These are phyloP conservation scores for Cylindrodendrum hubeiense DNA, from an alignment of 2,329 filamentous ascomycete genomes.

Conservation along the genomic window DNA sequence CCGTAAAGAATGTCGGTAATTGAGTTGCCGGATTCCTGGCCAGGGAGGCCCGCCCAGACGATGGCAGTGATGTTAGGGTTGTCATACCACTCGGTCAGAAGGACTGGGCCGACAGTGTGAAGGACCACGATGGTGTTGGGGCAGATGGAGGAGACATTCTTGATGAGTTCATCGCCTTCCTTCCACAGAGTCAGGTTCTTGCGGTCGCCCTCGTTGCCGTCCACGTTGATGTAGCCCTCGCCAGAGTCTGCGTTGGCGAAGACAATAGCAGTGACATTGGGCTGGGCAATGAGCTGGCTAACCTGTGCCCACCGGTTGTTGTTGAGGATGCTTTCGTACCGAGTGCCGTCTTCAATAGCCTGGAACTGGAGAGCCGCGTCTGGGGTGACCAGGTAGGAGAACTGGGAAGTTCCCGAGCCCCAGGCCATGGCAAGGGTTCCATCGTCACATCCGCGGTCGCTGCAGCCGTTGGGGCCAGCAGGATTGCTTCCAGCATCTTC, in stretches of 20 bases:
- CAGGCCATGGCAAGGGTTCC: conserved; percentile 81
- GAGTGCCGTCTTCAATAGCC: conserved; percentile 69
- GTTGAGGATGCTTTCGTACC: conserved; percentile 75
- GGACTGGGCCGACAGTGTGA: conserved; percentile 84
- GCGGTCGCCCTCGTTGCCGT: conserved; percentile 87
- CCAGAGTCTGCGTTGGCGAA: conserved; percentile 91
- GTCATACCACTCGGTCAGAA: conserved; percentile 80
- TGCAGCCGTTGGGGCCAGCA: conserved; percentile 83
- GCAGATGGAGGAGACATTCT: conserved; percentile 81
- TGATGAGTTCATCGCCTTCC: conserved; percentile 82
- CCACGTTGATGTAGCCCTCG: conserved; percentile 87
- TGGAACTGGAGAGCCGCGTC: conserved; percentile 76
- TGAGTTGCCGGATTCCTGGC: conserved; percentile 85
- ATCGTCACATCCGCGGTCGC: conserved; percentile 71
- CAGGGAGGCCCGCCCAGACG: conserved; percentile 84
- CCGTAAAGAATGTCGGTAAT: conserved; percentile 89
- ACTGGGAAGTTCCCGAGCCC: conserved; percentile 81
- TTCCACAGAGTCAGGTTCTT: conserved; percentile 94
- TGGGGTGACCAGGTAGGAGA: conserved; percentile 82
- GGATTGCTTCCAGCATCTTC: conserved; percentile 84
- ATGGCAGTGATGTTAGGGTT: conserved; percentile 87
- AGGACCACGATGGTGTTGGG: conserved; percentile 94
- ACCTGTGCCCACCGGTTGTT: conserved; percentile 74
- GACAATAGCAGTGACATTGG: conserved; percentile 80
- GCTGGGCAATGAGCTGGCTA: conserved; percentile 69